Conservation (phyloP, 2,329 filamentous ascomycete species). For the Karstenula rhodostoma region DNA sequence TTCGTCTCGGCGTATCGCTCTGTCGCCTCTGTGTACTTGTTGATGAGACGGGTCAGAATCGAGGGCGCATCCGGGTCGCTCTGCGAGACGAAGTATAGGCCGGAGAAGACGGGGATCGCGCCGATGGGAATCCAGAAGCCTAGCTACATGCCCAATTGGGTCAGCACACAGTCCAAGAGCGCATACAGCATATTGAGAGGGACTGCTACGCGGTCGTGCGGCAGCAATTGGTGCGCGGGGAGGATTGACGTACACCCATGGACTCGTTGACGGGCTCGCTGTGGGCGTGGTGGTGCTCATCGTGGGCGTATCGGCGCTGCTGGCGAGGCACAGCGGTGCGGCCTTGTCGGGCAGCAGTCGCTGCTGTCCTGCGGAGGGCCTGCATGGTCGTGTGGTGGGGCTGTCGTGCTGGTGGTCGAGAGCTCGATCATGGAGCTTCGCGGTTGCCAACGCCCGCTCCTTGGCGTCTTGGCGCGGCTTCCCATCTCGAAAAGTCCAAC, state of each 20-base stretch:
- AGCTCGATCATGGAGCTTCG: constrained; percentile 40
- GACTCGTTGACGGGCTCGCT: constrained; percentile 55
- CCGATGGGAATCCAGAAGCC: constrained; percentile 59
- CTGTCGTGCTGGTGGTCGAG: constrained; percentile 29
- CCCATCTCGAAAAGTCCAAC: not conserved
- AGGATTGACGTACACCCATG: constrained; percentile 57
- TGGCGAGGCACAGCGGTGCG: constrained; percentile 47
- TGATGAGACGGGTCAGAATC: constrained; percentile 61
- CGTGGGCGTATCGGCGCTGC: constrained; percentile 52
- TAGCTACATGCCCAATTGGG: constrained; percentile 40
- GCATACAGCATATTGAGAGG: not conserved
- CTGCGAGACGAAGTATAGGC: constrained; percentile 56
- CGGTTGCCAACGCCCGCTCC: constrained; percentile 21
- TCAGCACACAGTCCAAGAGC: constrained; percentile 24
- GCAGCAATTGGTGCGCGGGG: constrained; percentile 23
- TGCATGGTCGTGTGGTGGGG: constrained; percentile 50
- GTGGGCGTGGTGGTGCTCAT: constrained; percentile 43
- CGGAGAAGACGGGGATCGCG: constrained; percentile 55
- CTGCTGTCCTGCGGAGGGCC: constrained; percentile 54
- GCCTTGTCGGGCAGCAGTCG: constrained; percentile 51
- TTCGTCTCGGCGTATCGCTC: constrained; percentile 65
- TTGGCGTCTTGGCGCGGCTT: constrained; percentile 29
- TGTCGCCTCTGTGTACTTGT: constrained; percentile 63
- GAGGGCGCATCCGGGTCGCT: constrained; percentile 50
- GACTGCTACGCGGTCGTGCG: constrained; percentile 1